Conservation (phyloP, 2,329 filamentous ascomycete species). For the Stagonosporopsis cucurbitacearum region DNA sequence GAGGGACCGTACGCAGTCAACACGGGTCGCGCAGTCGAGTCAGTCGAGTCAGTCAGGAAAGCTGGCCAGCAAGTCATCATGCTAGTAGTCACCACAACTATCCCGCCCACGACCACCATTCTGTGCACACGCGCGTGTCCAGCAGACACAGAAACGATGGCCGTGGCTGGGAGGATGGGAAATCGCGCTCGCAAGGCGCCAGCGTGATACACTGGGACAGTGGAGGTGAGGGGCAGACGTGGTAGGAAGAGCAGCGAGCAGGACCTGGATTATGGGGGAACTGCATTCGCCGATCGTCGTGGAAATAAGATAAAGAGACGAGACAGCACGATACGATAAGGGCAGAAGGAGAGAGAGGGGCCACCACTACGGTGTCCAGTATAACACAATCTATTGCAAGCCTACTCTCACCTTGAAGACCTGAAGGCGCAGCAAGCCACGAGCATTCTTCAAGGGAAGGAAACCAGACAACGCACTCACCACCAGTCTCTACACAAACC, state of each 20-base stretch:
- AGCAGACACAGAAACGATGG: neutral
- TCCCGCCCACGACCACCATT: neutral
- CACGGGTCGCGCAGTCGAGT: neutral
- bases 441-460: too few species aligned
- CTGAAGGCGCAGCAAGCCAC: too few species aligned
- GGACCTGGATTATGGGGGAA: neutral
- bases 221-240: neutral
- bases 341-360: too few species aligned
- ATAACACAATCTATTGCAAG: too few species aligned
- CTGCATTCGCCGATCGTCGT: too few species aligned
- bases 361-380: too few species aligned
- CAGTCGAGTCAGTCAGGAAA: neutral
- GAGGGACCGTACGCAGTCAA: constrained; percentile 6
- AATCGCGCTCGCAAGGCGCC: neutral
- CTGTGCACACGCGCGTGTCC: neutral
- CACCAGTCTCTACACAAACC: too few species aligned
- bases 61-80: constrained; percentile 11
- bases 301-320: too few species aligned
- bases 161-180: neutral
- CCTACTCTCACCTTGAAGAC: too few species aligned
- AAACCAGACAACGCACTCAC: too few species aligned
- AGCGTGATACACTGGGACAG: neutral
- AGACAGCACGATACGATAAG: too few species aligned
- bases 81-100: neutral
- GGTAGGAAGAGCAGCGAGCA: neutral